These are phyloP conservation scores for Cladosporium sp. DNA, from an alignment of 2,329 filamentous ascomycete genomes.

Conservation along the genomic window DNA sequence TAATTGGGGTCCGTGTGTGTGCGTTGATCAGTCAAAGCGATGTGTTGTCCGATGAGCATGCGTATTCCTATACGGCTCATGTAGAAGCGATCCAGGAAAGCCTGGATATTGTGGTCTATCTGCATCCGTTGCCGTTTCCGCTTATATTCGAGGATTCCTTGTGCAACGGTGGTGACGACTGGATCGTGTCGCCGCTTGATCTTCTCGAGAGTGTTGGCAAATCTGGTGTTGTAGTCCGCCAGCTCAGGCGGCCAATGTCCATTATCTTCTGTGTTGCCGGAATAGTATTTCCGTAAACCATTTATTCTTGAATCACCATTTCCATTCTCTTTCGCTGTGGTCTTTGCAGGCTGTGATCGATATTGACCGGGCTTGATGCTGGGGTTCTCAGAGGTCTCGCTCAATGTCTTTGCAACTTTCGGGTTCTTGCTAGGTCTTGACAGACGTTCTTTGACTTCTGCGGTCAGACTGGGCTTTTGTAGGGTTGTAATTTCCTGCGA, in stretches of 20 bases:
- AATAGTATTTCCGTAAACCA: slow-evolving; percentile 69
- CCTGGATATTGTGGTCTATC: slow-evolving; percentile 95
- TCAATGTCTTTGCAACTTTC: slow-evolving; percentile 63
- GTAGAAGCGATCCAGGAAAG: slow-evolving; percentile 97
- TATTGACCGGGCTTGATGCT: slow-evolving; percentile 84
- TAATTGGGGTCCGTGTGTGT: slow-evolving; percentile 87
- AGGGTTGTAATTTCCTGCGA: slow-evolving; percentile 84
- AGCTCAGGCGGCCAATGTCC: slow-evolving; percentile 91
- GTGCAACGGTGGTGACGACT: slow-evolving; percentile 95
- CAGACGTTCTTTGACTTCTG: slow-evolving; percentile 75
- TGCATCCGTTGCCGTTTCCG: slow-evolving; percentile 94
- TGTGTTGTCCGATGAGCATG: slow-evolving; percentile 98
- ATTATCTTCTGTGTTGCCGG: slow-evolving; percentile 78
- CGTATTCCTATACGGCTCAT: slow-evolving; percentile 99
- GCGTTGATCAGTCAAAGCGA: slow-evolving; percentile 90
- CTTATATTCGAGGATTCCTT: slow-evolving; percentile 98
- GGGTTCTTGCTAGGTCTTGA: slow-evolving; percentile 59
- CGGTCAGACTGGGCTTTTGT: slow-evolving; percentile 69
- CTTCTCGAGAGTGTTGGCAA: slow-evolving; percentile 80
- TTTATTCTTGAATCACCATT: slow-evolving; percentile 41
- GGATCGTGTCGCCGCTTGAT: slow-evolving; percentile 96
- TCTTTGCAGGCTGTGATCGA: slow-evolving; percentile 47
- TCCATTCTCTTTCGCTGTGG: slow-evolving; percentile 15
- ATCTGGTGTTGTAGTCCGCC: slow-evolving; percentile 87
- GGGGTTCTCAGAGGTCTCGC: slow-evolving; percentile 83